Evolutionary conservation across 2,329 filamentous ascomycete genomes (phyloP).

Genomic region (Ophiosphaerella narmari): DNA sequence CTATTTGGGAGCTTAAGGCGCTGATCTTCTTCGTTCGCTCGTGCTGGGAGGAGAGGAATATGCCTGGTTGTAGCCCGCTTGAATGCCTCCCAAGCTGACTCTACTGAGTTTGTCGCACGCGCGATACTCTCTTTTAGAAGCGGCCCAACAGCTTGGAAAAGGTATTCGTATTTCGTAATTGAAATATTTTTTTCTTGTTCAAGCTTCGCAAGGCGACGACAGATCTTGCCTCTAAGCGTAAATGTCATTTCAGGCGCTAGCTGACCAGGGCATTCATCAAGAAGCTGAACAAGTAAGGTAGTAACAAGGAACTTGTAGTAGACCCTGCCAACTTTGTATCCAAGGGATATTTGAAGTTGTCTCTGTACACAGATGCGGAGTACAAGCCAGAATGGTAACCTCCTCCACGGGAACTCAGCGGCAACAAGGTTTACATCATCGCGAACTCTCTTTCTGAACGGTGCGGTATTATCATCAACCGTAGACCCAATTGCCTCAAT

Average conservation of each 20-base stretch:
- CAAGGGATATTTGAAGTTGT: conserved; percentile 51
- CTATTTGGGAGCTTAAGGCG: neutral
- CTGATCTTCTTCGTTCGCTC: too few relatives aligned
- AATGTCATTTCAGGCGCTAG: conserved; percentile 45
- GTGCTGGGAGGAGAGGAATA: conserved; percentile 35
- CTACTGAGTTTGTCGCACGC: conserved; percentile 18
- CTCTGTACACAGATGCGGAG: conserved; percentile 63
- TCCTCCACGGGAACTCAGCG: conserved; percentile 62
- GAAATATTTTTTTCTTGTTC: conserved; percentile 46
- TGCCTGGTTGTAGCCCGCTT: conserved; percentile 36
- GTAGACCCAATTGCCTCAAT: conserved; percentile 58
- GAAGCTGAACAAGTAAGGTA: conserved; percentile 52
- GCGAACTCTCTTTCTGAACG: conserved; percentile 62
- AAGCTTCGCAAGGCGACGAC: conserved; percentile 63
- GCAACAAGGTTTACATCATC: conserved; percentile 64
- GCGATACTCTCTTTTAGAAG: conserved; percentile 20
- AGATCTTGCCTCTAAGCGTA: conserved; percentile 58
- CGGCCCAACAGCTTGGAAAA: conserved; percentile 2
- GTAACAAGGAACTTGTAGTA: conserved; percentile 65
- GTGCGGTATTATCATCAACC: conserved; percentile 33
- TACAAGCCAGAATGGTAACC: conserved; percentile 66
- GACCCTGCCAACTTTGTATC: conserved; percentile 49
- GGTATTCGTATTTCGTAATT: neutral
- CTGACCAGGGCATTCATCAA: conserved; percentile 46
- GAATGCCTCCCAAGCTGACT: conserved; percentile 24